Percentiles rank a stretch among this genome's conserved stretches.
phyloP scores from a whole-genome alignment of 441 rosid genomes.

The Eruca vesicaria region DNA sequence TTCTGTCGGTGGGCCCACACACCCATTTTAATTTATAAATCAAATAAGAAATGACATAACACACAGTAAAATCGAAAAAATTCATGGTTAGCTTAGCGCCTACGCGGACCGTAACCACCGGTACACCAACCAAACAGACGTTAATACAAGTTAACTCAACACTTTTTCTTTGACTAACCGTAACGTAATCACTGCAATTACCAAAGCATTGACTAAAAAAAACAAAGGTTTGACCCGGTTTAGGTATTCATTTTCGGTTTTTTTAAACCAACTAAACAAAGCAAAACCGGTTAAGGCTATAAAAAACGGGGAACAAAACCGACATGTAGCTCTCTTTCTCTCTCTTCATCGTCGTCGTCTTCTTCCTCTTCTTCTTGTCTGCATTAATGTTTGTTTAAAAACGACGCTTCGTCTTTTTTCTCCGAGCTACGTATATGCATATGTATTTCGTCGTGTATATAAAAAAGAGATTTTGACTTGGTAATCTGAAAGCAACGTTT shows the following conservation, averaged over 20 bases:
- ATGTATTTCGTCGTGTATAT: slow-evolving; percentile 9
- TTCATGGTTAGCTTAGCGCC: slow-evolving; percentile 30
- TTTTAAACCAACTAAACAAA: not conserved
- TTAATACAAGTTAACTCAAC: slow-evolving; percentile 11
- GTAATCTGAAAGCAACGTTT: slow-evolving; percentile 44
- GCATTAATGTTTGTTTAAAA: slow-evolving; percentile 33
- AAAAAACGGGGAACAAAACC: slow-evolving; percentile 15
- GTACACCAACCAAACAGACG: slow-evolving; percentile 29
- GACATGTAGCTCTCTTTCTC: not conserved
- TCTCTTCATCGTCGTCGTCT: not conserved
- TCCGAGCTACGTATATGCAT: slow-evolving; percentile 25
- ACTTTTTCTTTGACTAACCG: slow-evolving; percentile 20
- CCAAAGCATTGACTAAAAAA: slow-evolving; percentile 23
- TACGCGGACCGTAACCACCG: slow-evolving; percentile 37
- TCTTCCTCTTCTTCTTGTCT: slow-evolving; percentile 11
- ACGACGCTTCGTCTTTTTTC: slow-evolving; percentile 38
- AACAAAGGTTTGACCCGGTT: too few species aligned
- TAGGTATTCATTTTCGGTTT: not conserved
- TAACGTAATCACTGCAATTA: slow-evolving; percentile 18
- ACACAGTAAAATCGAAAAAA: slow-evolving; percentile 5
- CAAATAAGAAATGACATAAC: not conserved
- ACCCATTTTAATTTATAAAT: not conserved
- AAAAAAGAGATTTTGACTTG: slow-evolving; percentile 25
- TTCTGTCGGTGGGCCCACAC: slow-evolving; percentile 37
- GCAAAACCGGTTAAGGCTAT: not conserved